Percentiles rank a stretch among this genome's conserved stretches.
Evolutionary conservation across 139 green algal genomes (phyloP).

Genomic region (Volvox africanus): DNA sequence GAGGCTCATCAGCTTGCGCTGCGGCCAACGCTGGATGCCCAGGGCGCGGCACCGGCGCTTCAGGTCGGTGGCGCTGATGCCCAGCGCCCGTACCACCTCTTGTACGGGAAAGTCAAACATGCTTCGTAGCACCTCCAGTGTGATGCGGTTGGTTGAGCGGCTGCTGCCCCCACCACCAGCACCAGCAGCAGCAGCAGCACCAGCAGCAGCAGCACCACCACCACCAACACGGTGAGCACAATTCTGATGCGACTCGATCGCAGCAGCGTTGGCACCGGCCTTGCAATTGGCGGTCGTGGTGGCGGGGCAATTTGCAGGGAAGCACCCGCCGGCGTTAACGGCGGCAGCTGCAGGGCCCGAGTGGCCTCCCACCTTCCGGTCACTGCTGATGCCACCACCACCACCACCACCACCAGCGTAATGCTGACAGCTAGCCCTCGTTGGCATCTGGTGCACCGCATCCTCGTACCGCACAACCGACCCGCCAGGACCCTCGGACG

Average conservation of each 20-base stretch:
- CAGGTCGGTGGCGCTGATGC: constrained; percentile 65
- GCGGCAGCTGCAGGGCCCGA: no score
- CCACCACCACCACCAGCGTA: no score
- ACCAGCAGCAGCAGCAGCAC: background rate
- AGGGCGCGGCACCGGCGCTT: constrained; percentile 67
- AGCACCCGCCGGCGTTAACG: background rate
- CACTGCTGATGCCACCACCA: no score
- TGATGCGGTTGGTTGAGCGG: background rate
- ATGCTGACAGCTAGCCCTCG: background rate
- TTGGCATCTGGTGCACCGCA: background rate
- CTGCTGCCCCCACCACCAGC: background rate
- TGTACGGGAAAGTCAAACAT: constrained; percentile 63
- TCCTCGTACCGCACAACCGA: background rate
- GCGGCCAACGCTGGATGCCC: constrained; percentile 67
- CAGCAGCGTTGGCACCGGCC: background rate
- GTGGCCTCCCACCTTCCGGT: no score
- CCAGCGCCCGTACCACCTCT: constrained; percentile 58
- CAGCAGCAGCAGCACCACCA: background rate
- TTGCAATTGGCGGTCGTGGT: background rate
- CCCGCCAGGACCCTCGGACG: no score
- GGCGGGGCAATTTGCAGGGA: no score
- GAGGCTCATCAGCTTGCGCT: constrained; percentile 53
- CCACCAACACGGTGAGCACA: background rate
- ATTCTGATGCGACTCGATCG: no score
- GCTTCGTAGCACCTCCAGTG: background rate